Evolutionary conservation across 73 alveolate genomes (phyloP), one percentile per base, ranked within the genome.

Genomic region (Durusdinium trenchii): DNA sequence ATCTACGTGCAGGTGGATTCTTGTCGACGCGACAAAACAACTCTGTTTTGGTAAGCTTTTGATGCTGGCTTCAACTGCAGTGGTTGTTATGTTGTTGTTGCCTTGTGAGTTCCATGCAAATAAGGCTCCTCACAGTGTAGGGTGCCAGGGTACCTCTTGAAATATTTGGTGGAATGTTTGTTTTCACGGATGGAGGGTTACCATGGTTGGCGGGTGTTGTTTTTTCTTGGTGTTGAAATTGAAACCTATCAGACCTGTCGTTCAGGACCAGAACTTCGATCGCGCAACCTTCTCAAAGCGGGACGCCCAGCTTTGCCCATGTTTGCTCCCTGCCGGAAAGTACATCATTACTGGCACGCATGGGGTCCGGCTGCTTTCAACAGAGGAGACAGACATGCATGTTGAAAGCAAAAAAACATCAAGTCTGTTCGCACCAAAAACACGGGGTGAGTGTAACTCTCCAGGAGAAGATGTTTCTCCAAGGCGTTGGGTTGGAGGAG

Each of bases 241-340:
- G n/a, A n/a, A n/a, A n/a, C n/a, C n/a, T n/a, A n/a, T n/a, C n/a
- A n/a, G n/a, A n/a, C n/a, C n/a, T 57, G 12, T 57, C 23, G 42
- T 28, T 52, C 16, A 86, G 95, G 95, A 86, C 45, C 95, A 86
- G 36, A 60, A 60, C 82, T 86, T 10, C 51, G 38, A 86, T n/a
- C 79, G 95, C 42, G 12, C 23, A 20, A 60, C 60, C 46, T 52
- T 36, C 9, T 30, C 6, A 1, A 4, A 16, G 47, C 26, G 57
- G n/a, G 46, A 86, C 36, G 82, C 95, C 0, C 4, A 36, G 5
- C 46, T 52, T 28, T 38, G 48, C 30, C 95, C 95, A 7, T 86
- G 95, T 60, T 30, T 86, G 47, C 14, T 86, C 1, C 95, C 95
- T 14, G n/a, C 52, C 12, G 95, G 95, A 26, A 52, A 57, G n/a